Percentiles rank a stretch among this genome's conserved stretches.
phyloP scores from a whole-genome alignment of 345 rosid genomes.

The Rhizophora apiculata region DNA sequence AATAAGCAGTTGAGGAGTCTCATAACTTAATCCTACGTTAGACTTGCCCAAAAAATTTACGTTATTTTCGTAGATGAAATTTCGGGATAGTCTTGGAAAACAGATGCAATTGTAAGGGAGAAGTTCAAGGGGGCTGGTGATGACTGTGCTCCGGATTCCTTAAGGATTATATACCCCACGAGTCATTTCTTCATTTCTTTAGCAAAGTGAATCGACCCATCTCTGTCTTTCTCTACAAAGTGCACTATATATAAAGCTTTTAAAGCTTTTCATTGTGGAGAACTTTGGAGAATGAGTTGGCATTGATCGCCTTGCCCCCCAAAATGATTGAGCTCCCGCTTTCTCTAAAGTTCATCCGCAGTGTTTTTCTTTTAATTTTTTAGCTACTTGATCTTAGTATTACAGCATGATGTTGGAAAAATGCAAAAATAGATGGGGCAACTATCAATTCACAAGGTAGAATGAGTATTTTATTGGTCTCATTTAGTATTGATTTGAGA shows the following conservation, averaged over 20 bases:
- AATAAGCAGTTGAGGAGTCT: not conserved
- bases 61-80: no score
- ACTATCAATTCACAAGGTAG: no score
- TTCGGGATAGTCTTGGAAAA: no score
- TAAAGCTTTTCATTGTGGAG: slow-evolving; percentile 9
- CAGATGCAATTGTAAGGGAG: no score
- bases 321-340: slow-evolving; percentile 4
- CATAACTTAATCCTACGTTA: not conserved
- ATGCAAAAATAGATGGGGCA: no score
- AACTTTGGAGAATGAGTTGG: slow-evolving; percentile 13
- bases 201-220: not conserved
- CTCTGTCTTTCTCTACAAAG: slow-evolving; percentile 2
- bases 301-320: slow-evolving; percentile 13
- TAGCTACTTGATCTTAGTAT: not conserved
- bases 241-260: not conserved
- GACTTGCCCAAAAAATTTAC: no score
- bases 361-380: not conserved
- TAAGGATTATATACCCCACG: slow-evolving; percentile 3
- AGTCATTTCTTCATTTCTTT: slow-evolving; percentile 4
- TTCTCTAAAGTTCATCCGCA: not conserved
- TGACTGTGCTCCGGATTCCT: slow-evolving; percentile 8
- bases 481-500: no score
- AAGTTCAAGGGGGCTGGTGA: not conserved
- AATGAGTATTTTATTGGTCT: no score
- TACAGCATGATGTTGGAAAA: no score